phyloP scores from a whole-genome alignment of 495 filamentous ascomycete genomes.

The Physcia stellaris region DNA sequence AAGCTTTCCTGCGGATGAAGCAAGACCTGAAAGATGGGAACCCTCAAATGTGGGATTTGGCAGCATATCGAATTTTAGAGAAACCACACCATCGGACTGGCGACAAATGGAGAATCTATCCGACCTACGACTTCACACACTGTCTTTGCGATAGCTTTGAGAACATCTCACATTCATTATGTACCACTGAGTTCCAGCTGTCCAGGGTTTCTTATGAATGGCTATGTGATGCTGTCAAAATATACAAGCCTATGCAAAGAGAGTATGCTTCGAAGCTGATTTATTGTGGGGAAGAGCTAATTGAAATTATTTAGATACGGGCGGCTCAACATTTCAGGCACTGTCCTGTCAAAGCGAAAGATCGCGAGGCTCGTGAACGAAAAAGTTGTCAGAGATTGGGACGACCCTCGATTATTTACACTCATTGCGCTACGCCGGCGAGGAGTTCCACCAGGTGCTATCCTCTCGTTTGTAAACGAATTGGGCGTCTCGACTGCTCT shows the following conservation, averaged over 20 bases:
- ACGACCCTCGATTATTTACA: constrained; percentile 81
- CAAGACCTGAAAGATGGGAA: constrained; percentile 45
- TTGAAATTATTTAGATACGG: constrained; percentile 34
- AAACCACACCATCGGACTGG: constrained; percentile 54
- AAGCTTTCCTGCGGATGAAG: constrained; percentile 88
- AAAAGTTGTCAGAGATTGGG: constrained; percentile 66
- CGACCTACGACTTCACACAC: constrained; percentile 86
- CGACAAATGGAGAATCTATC: constrained; percentile 69
- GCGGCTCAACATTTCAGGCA: constrained; percentile 66
- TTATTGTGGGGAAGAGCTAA: too few species aligned
- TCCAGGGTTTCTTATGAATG: constrained; percentile 75
- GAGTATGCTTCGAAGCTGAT: constrained; percentile 8
- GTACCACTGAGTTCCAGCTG: constrained; percentile 73
- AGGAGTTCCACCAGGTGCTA: constrained; percentile 75
- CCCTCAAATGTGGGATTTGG: constrained; percentile 56
- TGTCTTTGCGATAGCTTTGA: constrained; percentile 84
- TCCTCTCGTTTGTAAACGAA: constrained; percentile 76
- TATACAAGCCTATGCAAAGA: constrained; percentile 74
- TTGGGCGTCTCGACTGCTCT: constrained; percentile 46
- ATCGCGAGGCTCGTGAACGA: constrained; percentile 63
- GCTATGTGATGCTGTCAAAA: constrained; percentile 60
- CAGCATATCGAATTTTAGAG: constrained; percentile 64
- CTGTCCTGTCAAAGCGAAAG: constrained; percentile 72
- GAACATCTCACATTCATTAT: constrained; percentile 75
- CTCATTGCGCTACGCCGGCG: constrained; percentile 72